Percentiles rank a stretch among this genome's conserved stretches.
Evolutionary conservation across 106 monocot genomes (phyloP).

Genomic region (Xerophyta viscosa): DNA sequence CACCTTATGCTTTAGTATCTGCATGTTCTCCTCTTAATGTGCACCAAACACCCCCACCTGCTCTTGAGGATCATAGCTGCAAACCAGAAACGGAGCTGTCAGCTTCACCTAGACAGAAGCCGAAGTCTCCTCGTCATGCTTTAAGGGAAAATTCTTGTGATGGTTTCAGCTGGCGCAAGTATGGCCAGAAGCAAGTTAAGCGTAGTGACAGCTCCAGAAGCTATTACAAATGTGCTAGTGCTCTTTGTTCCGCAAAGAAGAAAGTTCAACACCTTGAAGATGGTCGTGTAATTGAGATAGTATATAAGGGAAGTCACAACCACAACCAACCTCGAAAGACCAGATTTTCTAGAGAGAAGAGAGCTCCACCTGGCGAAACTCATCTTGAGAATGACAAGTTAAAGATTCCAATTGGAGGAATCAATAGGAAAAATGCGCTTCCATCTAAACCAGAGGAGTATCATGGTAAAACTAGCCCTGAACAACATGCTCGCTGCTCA

Average conservation of each 20-base stretch:
- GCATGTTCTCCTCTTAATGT: constrained; percentile 15
- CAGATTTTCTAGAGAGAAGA: constrained; percentile 37
- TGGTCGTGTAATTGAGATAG: constrained; percentile 45
- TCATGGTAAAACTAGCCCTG: constrained; percentile 20
- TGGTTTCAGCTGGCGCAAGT: constrained; percentile 76
- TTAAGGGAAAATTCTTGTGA: constrained; percentile 24
- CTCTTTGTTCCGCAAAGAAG: constrained; percentile 60
- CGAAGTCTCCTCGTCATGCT: constrained; percentile 13
- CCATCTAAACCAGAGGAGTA: constrained; percentile 13
- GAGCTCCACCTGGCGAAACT: constrained; percentile 7
- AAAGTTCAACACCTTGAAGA: constrained; percentile 64
- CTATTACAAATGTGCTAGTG: constrained; percentile 61
- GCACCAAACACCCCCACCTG: constrained; percentile 8
- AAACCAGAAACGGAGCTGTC: neutral
- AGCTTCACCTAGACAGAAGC: constrained; percentile 5
- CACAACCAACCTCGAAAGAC: constrained; percentile 52
- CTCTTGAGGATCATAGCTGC: neutral
- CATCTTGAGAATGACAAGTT: constrained; percentile 16
- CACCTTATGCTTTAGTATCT: constrained; percentile 17
- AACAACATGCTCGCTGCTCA: constrained; percentile 59
- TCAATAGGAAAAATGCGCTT: constrained; percentile 14
- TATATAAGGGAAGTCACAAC: constrained; percentile 47
- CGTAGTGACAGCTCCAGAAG: constrained; percentile 59
- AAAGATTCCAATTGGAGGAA: constrained; percentile 10
- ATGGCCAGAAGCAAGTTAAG: constrained; percentile 85